phyloP scores from a whole-genome alignment of 2,329 filamentous ascomycete genomes.

The Ophiocordyceps australis region DNA sequence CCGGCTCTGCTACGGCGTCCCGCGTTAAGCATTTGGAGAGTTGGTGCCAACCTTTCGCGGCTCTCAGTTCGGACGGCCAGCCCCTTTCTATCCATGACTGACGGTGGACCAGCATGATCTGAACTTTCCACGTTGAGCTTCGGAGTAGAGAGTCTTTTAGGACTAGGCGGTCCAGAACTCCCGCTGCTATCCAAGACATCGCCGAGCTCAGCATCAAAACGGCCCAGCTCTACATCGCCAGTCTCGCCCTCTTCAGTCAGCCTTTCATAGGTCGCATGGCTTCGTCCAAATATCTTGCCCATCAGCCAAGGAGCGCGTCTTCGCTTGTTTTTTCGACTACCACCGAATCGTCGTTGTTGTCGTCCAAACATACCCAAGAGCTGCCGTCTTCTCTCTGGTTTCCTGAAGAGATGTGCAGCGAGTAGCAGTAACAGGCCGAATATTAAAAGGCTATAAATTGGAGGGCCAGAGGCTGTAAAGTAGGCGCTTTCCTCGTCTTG shows the following conservation, averaged over 20 bases:
- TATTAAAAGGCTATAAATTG: too few relatives aligned
- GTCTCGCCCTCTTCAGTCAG: constrained; percentile 67
- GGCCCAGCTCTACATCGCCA: constrained; percentile 61
- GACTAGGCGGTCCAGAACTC: constrained; percentile 33
- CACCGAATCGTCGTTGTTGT: constrained; percentile 9
- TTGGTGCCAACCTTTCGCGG: constrained; percentile 53
- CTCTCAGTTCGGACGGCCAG: constrained; percentile 73
- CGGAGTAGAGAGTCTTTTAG: constrained; percentile 52
- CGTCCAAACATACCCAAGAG: constrained; percentile 11
- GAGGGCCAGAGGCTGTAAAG: too few relatives aligned
- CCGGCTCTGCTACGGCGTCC: constrained; percentile 37
- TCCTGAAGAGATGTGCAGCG: constrained; percentile 56
- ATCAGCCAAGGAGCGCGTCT: constrained; percentile 32
- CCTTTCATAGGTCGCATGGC: constrained; percentile 51
- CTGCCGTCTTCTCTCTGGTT: constrained; percentile 48
- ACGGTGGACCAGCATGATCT: constrained; percentile 23
- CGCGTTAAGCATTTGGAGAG: constrained; percentile 32
- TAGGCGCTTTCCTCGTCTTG: too few relatives aligned
- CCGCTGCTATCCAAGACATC: constrained; percentile 45
- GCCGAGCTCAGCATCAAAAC: constrained; percentile 44
- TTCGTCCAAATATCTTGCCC: constrained; percentile 48
- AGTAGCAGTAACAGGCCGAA: constrained; percentile 51
- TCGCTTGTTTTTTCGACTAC: constrained; percentile 24
- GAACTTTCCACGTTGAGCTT: constrained; percentile 35
- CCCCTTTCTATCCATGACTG: constrained; percentile 47